Percentiles rank a stretch among this genome's conserved stretches.
These are phyloP conservation scores for Balakata baccata DNA, from an alignment of 345 rosid species.

Conservation along the genomic window DNA sequence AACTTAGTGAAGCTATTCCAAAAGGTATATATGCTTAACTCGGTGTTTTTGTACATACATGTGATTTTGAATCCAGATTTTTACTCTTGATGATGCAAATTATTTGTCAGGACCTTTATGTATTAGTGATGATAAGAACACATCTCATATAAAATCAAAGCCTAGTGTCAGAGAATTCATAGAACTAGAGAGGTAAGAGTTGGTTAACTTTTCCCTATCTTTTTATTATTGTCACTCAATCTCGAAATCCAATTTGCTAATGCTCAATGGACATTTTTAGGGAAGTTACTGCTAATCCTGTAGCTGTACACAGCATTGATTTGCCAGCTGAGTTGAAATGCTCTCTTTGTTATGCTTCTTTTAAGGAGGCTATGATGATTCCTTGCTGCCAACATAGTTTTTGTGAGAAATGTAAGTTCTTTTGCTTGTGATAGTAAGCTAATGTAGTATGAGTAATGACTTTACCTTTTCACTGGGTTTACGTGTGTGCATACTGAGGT, in stretches of 20 bases:
- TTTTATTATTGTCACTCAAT: conserved; percentile 7
- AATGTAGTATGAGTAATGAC: neutral
- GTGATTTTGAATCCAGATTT: neutral
- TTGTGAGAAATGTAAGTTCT: conserved; percentile 47
- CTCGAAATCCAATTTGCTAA: neutral
- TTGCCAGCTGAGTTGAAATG: conserved; percentile 47
- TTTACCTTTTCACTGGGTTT: neutral
- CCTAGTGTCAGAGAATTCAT: conserved; percentile 20
- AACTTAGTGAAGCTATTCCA: conserved; percentile 26
- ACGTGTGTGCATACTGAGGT: neutral
- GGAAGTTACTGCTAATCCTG: conserved; percentile 14
- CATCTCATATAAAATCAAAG: conserved; percentile 18
- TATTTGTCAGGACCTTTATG: conserved; percentile 19
- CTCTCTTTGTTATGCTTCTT: conserved; percentile 36
- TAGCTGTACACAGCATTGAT: conserved; percentile 23
- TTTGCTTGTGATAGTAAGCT: neutral
- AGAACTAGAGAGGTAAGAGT: conserved; percentile 29
- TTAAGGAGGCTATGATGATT: conserved; percentile 55
- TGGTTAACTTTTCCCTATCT: neutral
- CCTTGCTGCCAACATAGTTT: conserved; percentile 62
- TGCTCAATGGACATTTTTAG: conserved; percentile 20
- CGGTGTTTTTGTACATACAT: neutral
- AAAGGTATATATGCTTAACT: conserved; percentile 22
- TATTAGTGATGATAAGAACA: conserved; percentile 6
- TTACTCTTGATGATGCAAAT: neutral